phyloP scores from a whole-genome alignment of 129 eudicot species.

The Daucus carota region DNA sequence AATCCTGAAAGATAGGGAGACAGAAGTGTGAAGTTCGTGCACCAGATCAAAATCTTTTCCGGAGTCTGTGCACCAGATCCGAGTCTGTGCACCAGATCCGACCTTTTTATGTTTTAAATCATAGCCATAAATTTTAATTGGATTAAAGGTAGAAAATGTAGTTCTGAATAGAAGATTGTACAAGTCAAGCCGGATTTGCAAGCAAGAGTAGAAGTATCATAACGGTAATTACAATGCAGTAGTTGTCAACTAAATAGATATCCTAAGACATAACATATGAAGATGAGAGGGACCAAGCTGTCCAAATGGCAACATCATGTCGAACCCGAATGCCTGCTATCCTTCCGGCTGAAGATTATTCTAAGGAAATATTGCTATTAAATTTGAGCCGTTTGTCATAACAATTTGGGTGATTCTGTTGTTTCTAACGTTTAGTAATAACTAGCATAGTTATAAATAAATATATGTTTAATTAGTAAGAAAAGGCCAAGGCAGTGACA shows the following conservation, averaged over 20 bases:
- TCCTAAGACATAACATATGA: neutral
- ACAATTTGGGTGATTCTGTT: too few relatives aligned
- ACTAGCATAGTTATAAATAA: too few relatives aligned
- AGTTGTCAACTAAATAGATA: too few relatives aligned
- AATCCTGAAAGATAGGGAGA: neutral
- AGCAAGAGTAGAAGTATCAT: neutral
- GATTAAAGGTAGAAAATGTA: neutral
- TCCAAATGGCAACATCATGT: constrained; percentile 2
- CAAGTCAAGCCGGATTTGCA: neutral
- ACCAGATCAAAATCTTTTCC: too few relatives aligned
- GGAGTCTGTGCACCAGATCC: too few relatives aligned
- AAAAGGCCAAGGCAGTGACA: too few relatives aligned
- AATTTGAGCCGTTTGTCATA: neutral
- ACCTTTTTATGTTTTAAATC: neutral
- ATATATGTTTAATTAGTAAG: too few relatives aligned
- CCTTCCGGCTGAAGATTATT: too few relatives aligned
- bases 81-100: neutral
- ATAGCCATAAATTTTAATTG: too few relatives aligned
- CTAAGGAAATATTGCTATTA: neutral
- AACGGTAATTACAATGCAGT: constrained; percentile 19
- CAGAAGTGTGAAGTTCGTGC: neutral
- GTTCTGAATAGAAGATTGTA: neutral
- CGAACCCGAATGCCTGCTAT: too few relatives aligned
- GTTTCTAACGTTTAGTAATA: too few relatives aligned
- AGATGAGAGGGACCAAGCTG: neutral